Conservation (phyloP, 2,329 filamentous ascomycete species). For the Colletotrichum plurivorum region DNA sequence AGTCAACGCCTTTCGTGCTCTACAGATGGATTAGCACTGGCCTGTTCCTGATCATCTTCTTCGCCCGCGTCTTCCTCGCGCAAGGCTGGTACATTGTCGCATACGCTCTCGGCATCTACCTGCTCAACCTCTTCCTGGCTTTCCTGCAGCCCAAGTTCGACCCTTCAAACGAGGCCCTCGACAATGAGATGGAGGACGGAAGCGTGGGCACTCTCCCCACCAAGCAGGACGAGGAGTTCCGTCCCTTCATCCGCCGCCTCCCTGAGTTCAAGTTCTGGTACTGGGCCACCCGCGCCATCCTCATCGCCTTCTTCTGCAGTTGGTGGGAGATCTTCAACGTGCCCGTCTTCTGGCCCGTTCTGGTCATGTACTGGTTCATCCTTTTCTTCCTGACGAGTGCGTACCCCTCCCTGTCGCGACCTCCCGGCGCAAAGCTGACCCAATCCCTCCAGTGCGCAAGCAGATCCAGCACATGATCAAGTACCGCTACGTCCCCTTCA, state of each 20-base stretch:
- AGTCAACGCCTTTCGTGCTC: constrained; percentile 88
- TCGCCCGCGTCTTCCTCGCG: constrained; percentile 88
- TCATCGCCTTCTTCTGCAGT: constrained; percentile 87
- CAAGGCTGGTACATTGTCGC: constrained; percentile 99
- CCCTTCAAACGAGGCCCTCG: constrained; percentile 89
- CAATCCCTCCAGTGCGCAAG: constrained; percentile 82
- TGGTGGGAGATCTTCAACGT: constrained; percentile 97
- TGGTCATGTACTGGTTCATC: constrained; percentile 99
- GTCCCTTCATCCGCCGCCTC: constrained; percentile 94
- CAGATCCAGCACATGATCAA: constrained; percentile 99
- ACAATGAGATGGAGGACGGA: constrained; percentile 97
- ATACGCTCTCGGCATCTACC: constrained; percentile 98
- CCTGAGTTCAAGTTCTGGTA: constrained; percentile 99
- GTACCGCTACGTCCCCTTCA: constrained; percentile 97
- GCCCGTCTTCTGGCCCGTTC: constrained; percentile 98
- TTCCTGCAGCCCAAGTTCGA: constrained; percentile 99
- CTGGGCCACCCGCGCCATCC: constrained; percentile 88
- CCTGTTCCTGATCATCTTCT: constrained; percentile 83
- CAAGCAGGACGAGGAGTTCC: constrained; percentile 97
- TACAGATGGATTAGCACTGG: constrained; percentile 95
- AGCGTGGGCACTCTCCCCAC: constrained; percentile 86
- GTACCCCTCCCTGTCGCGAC: constrained; percentile 53
- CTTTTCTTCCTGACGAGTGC: constrained; percentile 94
- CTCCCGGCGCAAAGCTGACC: constrained; percentile 19
- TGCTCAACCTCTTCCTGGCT: constrained; percentile 98